phyloP scores from a whole-genome alignment of 2,329 filamentous ascomycete species.

The Knufia petricola region DNA sequence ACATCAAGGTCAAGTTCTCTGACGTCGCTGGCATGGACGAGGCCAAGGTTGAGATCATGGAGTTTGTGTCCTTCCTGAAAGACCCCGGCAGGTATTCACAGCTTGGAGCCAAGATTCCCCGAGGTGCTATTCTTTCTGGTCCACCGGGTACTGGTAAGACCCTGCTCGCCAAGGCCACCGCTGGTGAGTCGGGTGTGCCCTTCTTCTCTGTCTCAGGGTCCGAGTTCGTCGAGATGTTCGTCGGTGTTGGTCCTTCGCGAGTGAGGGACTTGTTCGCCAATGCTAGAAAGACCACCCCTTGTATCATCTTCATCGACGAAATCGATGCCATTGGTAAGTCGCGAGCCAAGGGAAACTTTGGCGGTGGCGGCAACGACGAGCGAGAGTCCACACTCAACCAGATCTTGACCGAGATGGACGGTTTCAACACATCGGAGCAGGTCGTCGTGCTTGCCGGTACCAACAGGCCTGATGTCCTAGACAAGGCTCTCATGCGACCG shows the following conservation, averaged over 20 bases:
- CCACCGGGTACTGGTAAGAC: constrained; percentile 98
- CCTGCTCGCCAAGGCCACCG: constrained; percentile 89
- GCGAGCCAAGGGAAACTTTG: constrained; percentile 69
- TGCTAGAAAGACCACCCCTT: constrained; percentile 89
- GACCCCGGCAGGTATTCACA: constrained; percentile 86
- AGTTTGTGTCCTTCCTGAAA: constrained; percentile 95
- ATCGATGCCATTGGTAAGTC: constrained; percentile 96
- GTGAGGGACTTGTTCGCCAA: constrained; percentile 91
- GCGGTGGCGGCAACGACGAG: constrained; percentile 90
- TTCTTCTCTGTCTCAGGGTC: constrained; percentile 98
- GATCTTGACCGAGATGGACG: constrained; percentile 98
- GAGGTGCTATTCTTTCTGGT: constrained; percentile 92
- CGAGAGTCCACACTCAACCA: constrained; percentile 95
- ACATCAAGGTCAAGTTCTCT: constrained; percentile 91
- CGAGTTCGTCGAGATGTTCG: constrained; percentile 99
- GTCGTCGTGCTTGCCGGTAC: constrained; percentile 95
- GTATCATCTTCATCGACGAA: constrained; percentile 99
- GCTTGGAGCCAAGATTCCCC: constrained; percentile 93
- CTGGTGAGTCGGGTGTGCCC: constrained; percentile 89
- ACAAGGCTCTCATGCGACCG: constrained; percentile 91
- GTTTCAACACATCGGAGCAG: constrained; percentile 94
- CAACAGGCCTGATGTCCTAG: constrained; percentile 86
- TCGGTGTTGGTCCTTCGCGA: constrained; percentile 91
- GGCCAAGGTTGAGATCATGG: constrained; percentile 97
- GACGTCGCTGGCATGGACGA: constrained; percentile 98